Percentiles rank a stretch among this genome's conserved stretches.
phyloP scores from a whole-genome alignment of 2,329 filamentous ascomycete genomes.

The Alternaria infectoria region DNA sequence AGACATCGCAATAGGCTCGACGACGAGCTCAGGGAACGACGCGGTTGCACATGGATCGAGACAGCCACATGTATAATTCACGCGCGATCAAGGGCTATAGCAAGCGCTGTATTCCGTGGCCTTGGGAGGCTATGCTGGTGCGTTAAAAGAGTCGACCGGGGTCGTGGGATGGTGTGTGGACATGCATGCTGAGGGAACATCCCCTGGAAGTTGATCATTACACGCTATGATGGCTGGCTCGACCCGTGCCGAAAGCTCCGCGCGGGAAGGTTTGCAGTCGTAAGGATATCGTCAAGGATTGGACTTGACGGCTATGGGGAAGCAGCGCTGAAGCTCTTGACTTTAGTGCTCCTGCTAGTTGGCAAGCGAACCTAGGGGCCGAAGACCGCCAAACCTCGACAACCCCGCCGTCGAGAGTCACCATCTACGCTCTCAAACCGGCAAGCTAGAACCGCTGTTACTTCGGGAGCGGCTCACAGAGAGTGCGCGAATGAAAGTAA shows the following conservation, averaged over 20 bases:
- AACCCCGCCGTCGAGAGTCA: conserved; percentile 1
- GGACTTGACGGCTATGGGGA: neutral
- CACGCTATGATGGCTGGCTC: neutral
- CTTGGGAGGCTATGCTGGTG: neutral
- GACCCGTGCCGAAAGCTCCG: neutral
- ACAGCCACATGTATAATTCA: neutral
- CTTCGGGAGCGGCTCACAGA: neutral
- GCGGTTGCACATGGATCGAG: neutral
- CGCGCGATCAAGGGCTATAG: neutral
- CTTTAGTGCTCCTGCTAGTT: neutral
- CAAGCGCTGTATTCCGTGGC: neutral
- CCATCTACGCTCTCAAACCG: neutral
- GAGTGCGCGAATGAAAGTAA: neutral
- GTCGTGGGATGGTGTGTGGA: conserved; percentile 6
- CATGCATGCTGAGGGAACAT: neutral
- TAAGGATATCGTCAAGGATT: neutral
- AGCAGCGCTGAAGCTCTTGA: neutral
- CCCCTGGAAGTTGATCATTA: neutral
- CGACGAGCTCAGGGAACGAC: neutral
- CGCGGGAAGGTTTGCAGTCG: neutral
- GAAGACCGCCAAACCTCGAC: neutral
- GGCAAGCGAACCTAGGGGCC: conserved; percentile 2
- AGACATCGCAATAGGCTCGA: neutral
- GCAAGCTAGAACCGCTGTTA: neutral
- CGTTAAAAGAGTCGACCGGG: neutral